Base-by-base conservation (phyloP, 177 flowering plant genomes). In the Telopea speciosissima region DNA sequence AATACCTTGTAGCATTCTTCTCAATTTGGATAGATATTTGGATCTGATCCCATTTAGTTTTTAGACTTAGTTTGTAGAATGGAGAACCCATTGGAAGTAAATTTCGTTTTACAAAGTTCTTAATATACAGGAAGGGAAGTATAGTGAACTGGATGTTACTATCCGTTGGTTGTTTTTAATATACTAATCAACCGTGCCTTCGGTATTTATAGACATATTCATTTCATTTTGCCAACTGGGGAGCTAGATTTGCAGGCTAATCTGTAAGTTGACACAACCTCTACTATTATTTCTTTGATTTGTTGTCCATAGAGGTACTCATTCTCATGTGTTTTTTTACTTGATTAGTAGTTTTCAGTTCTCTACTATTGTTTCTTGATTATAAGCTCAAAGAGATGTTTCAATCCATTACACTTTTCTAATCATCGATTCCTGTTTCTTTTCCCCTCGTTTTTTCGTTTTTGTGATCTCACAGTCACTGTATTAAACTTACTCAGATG, bases 1-100 rank as follows among this genome's bases (percentile, higher is more conserved):
- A 88, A 70, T 62, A 73, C 82, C 25, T 74, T 74, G 40, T 82
- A 80, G 77, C 68, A 77, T n/a, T 75, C 75, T 60, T 72, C 79
- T 14, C 69, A 70, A 42, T 64, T 70, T 68, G 76, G 81, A 62
- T 81, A 79, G 79, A 26, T 61, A n/a, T 24, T 28, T 19, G 22
- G 36, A 67, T 49, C 19, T 49, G 54, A 59, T 61, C 52, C 59
- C 73, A 63, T 19, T 74, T 81, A 78, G 75, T 77, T 66, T 68
- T 52, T 76, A 76, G 74, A 63, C 60, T 56, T 77, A 72, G 28
- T 68, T 68, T 72, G 42, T 65, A 70, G 79, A 24, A 44, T 25
- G 76, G 73, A 79, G 83, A 79, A 61, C 59, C 73, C 59, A 62
- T 71, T 76, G 69, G 58, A 72, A 73, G 75, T 72, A 36, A 6